Conservation (phyloP, 768 basidiomycete genomes). For the Lentinula raphanica region DNA sequence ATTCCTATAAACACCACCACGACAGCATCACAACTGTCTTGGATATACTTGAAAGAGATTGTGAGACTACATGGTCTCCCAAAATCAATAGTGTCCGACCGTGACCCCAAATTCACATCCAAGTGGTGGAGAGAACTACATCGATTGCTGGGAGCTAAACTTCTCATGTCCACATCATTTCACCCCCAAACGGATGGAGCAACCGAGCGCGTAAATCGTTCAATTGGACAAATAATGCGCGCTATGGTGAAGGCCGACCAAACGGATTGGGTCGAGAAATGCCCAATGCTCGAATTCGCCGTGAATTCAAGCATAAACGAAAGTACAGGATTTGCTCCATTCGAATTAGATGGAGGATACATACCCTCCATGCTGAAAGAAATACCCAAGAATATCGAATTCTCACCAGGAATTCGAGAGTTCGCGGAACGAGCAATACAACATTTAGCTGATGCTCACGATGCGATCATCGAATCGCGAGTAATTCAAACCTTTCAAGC, state of each 20-base stretch:
- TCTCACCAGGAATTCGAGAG: no score
- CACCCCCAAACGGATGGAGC: slow-evolving; percentile 6
- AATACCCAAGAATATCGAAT: no score
- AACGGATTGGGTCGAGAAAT: slow-evolving; percentile 9
- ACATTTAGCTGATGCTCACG: no score
- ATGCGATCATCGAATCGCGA: no score
- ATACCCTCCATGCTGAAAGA: slow-evolving; percentile 5
- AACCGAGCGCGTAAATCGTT: slow-evolving; percentile 15
- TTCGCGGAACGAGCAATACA: no score
- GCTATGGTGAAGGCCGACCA: slow-evolving; percentile 16
- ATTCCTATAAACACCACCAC: slow-evolving; percentile 19
- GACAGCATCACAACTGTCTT: slow-evolving; percentile 21
- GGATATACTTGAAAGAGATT: slow-evolving; percentile 22
- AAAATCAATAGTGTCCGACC: slow-evolving; percentile 17
- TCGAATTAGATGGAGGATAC: not conserved
- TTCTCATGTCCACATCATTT: slow-evolving; percentile 10
- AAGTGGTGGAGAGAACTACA: slow-evolving; percentile 17
- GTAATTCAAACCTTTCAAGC: no score
- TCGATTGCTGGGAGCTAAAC: slow-evolving; percentile 7
- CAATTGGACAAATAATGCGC: slow-evolving; percentile 17
- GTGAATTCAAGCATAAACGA: slow-evolving; percentile 1
- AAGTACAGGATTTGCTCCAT: slow-evolving; percentile 13
- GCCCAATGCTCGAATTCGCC: slow-evolving; percentile 12
- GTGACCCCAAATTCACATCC: slow-evolving; percentile 24
- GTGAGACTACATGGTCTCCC: slow-evolving; percentile 26